Evolutionary conservation across 495 filamentous ascomycete genomes (phyloP), one percentile per base, ranked within the genome.

Genomic region (Aspergillus heteromorphus): DNA sequence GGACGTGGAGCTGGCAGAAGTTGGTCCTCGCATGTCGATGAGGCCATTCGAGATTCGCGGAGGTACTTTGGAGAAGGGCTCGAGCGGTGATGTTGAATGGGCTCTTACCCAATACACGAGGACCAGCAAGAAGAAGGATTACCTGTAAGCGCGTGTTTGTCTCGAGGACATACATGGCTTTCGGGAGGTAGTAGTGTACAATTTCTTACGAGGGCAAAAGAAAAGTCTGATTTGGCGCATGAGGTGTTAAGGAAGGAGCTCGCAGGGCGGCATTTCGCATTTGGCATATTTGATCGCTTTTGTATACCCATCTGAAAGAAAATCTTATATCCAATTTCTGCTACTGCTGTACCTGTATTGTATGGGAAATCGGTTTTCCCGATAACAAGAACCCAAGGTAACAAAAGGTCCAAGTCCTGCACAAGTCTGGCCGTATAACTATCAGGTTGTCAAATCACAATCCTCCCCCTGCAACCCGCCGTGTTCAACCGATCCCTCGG

Each of bases 31-130:
- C 52, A 95, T 97, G 87, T 95, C 92, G 5, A 95, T 99, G 91
- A 82, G 88, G 63, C 78, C 91, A 21, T 99, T 97, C 72, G 90
- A 96, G 68, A 95, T 99, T 55, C 79, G 91, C 45, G 85, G 88
- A 49, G 92, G 93, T n/a, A 93, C 92, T 2, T 74, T 96, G 42
- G 93, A 97, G 65, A 95, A 92, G 57, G 72, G 69, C 62, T 95
- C 95, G 59, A 88, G 91, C 59, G 92, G 92, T n/a, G 95, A 97
- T 76, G 82, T 89, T 29, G 95, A 98, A 70, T 98, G 93, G 93
- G 83, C 88, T 49, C 73, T 97, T 57, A 93, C 87, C 53, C 92
- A 96, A 63, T 98, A 96, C 66, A 98, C 92, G 1, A 83, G 93
- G 61, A 97, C 91, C 29, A 83, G 85, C 65, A 79, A 79, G 69